A percentile compares a stretch with the other conserved stretches of the same genome.
These are phyloP conservation scores for Lentinula sp. DNA, from an alignment of 768 basidiomycete genomes.

Conservation along the genomic window DNA sequence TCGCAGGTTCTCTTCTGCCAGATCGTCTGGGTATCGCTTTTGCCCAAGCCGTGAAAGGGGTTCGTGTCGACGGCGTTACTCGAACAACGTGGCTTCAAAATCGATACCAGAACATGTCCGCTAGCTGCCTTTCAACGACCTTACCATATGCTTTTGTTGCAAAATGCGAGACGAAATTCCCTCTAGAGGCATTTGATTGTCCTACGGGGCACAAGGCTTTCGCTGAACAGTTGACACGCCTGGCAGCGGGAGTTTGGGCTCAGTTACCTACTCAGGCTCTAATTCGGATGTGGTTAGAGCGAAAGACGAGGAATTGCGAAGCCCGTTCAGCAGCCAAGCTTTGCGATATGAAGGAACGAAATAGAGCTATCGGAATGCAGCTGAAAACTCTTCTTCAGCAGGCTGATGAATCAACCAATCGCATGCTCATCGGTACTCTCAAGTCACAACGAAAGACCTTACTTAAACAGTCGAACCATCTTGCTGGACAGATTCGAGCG, in stretches of 20 bases:
- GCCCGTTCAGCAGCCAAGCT: conserved; percentile 15
- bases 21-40: neutral
- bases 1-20: conserved; percentile 19
- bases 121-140: conserved; percentile 7
- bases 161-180: conserved; percentile 18
- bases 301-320: conserved; percentile 22
- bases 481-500: neutral
- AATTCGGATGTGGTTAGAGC: conserved; percentile 30
- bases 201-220: conserved; percentile 33
- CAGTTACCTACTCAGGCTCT: conserved; percentile 37
- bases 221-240: conserved; percentile 37
- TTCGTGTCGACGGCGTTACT: conserved; percentile 17
- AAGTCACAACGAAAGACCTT: conserved; percentile 19
- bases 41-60: conserved; percentile 15
- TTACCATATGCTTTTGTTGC: conserved; percentile 20
- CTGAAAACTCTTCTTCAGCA: neutral
- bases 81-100: neutral
- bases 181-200: conserved; percentile 28
- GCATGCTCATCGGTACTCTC: conserved; percentile 33
- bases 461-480: conserved; percentile 15
- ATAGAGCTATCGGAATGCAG: neutral
- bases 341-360: neutral
- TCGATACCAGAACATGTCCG: neutral
- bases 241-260: conserved; percentile 29
- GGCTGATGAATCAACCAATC: conserved; percentile 27